Evolutionary conservation across 2,329 filamentous ascomycete genomes (phyloP), one percentile per base, ranked within the genome.

Genomic region (Phaeosphaeriaceae sp.): DNA sequence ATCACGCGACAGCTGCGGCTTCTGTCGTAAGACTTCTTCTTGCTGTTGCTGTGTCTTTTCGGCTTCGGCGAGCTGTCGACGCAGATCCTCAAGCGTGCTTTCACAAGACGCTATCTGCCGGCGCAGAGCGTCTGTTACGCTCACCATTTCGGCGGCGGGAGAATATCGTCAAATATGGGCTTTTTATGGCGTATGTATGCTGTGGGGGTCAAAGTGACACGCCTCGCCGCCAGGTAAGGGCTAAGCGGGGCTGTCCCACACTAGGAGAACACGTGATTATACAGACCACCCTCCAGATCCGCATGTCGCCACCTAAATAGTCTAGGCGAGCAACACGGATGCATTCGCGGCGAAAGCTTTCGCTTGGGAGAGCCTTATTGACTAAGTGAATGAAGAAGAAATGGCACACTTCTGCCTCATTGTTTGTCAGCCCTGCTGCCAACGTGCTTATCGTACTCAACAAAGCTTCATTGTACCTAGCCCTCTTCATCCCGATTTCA

Each of bases 41-140:
- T 63, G 62, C 40, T 69, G 67, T 40, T 60, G 65, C 36, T 78
- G 73, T 33, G 64, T 71, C 36, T 73, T 68, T 58, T 82, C 79
- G 7, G 79, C 79, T 63, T 81, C 74, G 17, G 76, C 73, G 6
- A 82, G 73, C 58, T 82, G 79, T 33, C 72, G 66, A 48, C 75
- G 76, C 25, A 82, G 72, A 42, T 75, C 70, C 24, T 66, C 65
- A 6, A 83, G 73, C 51, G 79, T 77, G 9, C 67, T 66, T 67
- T 82, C 80, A 52, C 79, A 79, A 46, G 73, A 70, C 42, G 72
- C 68, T 52, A 83, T 79, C 55, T 82, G 79, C 58, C 76, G 65
- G 51, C 75, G 76, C 46, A 83, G 69, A 24, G 74, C 73, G n/a
- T 70, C 67, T 56, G 81, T 67, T 36, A 76, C 58, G n/a, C 61